These are phyloP conservation scores for Psophocarpus tetragonolobus DNA, from an alignment of 306 rosid genomes.

Conservation along the genomic window DNA sequence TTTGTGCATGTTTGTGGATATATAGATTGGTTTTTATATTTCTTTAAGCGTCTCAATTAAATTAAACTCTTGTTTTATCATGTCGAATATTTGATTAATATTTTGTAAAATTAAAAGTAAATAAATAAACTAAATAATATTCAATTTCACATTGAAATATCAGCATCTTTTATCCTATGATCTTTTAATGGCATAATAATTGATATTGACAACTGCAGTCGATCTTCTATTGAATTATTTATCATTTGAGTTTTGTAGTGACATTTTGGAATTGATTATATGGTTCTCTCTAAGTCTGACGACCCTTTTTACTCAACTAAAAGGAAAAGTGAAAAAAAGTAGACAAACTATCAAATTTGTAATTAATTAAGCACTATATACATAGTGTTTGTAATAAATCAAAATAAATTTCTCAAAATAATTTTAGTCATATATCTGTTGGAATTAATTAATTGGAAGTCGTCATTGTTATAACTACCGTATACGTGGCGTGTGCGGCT, in stretches of 20 bases:
- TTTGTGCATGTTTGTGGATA: background rate
- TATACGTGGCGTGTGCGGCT: background rate
- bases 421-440: background rate
- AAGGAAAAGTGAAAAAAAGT: background rate
- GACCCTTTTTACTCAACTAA: background rate
- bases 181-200: background rate
- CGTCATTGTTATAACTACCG: background rate
- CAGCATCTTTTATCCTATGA: background rate
- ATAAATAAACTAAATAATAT: background rate
- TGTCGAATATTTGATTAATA: background rate
- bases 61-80: background rate
- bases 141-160: background rate
- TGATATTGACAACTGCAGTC: constrained; percentile 9
- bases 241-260: background rate
- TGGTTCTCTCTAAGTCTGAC: background rate
- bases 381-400: background rate
- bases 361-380: background rate
- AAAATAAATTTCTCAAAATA: background rate
- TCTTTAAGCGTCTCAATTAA: background rate
- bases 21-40: background rate
- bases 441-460: background rate
- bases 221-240: background rate
- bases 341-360: background rate
- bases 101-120: background rate
- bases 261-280: background rate